Conservation (phyloP, 1,139 yeast species). For the Tardiomyces depauwii region DNA sequence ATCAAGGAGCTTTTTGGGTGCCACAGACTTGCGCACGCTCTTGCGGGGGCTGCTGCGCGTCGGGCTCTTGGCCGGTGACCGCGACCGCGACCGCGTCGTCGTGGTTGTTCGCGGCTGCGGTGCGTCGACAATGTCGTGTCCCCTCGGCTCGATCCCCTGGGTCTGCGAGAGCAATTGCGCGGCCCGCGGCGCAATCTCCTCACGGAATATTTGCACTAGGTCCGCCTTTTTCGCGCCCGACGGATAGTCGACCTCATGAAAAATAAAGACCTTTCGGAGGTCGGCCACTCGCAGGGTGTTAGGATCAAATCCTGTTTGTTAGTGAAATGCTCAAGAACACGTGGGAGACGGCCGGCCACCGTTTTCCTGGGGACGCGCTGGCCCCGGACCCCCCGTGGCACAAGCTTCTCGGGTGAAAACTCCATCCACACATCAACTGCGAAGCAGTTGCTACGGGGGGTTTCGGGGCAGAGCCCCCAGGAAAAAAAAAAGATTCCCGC, state of each 20-base stretch:
- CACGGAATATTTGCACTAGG: conserved; percentile 41
- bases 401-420: neutral
- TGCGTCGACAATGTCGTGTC: conserved; percentile 24
- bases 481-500: too few species aligned
- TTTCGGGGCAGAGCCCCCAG: too few species aligned
- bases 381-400: too few species aligned
- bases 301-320: conserved; percentile 58
- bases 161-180: conserved; percentile 24
- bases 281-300: conserved; percentile 49
- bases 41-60: neutral
- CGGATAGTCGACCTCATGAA: conserved; percentile 45
- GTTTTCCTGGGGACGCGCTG: too few species aligned
- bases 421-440: neutral
- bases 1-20: neutral
- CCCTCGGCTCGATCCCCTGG: conserved; percentile 17
- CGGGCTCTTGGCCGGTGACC: conserved; percentile 1
- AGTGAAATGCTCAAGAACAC: too few species aligned
- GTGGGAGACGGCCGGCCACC: too few species aligned
- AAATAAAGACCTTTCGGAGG: conserved; percentile 48
- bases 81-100: conserved; percentile 3
- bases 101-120: conserved; percentile 13
- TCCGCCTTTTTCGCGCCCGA: conserved; percentile 49
- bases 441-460: too few species aligned
- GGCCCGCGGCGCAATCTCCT: conserved; percentile 35
- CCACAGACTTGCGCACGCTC: neutral